phyloP scores from a whole-genome alignment of 2,329 filamentous ascomycete genomes.

The Claviceps cyperi region DNA sequence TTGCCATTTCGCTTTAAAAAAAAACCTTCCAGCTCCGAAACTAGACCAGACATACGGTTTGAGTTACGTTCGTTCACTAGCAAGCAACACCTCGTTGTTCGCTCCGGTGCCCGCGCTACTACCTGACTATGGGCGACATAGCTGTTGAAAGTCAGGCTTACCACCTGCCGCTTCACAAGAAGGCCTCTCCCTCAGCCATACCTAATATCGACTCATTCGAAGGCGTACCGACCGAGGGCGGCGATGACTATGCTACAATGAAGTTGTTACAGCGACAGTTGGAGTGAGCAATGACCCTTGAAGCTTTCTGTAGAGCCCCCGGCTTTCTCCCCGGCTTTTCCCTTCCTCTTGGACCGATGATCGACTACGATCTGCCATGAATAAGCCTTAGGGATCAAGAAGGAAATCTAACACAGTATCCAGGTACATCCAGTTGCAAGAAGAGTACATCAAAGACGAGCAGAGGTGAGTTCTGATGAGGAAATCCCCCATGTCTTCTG shows the following conservation, averaged over 20 bases:
- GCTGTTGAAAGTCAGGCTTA: constrained; percentile 69
- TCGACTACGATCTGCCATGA: neutral
- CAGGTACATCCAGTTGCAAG: constrained; percentile 90
- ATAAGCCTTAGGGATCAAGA: neutral
- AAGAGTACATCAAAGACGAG: constrained; percentile 99
- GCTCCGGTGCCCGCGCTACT: constrained; percentile 2
- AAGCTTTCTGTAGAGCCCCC: neutral
- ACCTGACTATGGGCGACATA: constrained; percentile 66
- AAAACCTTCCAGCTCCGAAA: too few relatives aligned
- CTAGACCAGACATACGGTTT: neutral
- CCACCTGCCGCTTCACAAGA: constrained; percentile 65
- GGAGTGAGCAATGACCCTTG: constrained; percentile 45
- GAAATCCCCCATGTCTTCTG: neutral
- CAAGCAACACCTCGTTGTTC: neutral
- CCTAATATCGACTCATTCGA: constrained; percentile 84
- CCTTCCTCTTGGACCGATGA: neutral
- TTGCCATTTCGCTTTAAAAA: neutral
- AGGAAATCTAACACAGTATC: constrained; percentile 13
- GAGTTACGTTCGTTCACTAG: neutral
- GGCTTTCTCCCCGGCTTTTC: neutral
- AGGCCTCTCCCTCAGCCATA: constrained; percentile 64
- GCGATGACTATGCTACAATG: constrained; percentile 85
- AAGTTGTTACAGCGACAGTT: constrained; percentile 95
- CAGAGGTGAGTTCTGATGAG: constrained; percentile 47
- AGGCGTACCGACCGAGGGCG: constrained; percentile 63